Evolutionary conservation across 495 filamentous ascomycete species (phyloP), one percentile per base, ranked within the genome.

Genomic region (Aspergillus homomorphus): DNA sequence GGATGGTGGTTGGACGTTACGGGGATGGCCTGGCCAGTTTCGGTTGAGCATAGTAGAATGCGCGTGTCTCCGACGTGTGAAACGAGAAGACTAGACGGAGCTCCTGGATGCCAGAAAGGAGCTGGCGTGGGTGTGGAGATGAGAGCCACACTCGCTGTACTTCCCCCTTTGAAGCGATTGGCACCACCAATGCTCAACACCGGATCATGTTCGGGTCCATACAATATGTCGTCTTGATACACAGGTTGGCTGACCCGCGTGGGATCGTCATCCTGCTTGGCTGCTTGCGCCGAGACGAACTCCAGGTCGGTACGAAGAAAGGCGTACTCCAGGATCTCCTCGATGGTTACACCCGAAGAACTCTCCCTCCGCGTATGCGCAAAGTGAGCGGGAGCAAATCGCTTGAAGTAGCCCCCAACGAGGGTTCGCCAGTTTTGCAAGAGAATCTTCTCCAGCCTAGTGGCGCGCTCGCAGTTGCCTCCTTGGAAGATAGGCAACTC

Each of bases 51-150:
- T 9, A 98, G 84, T 20, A 98, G 75, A 53, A 96, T 86, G 24
- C 92, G 85, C 0, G 92, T 97, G 69, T 98, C 94, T 57, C 94
- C 94, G 14, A 96, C 90, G 69, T 98, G 94, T 6, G 91, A 88
- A 23, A 89, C 86, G n/a, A 96, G 71, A 22, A 98, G 74, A 10
- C 91, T 93, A 1, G 88, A 89, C 9, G 90, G 86, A 3, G 89
- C 86, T 1, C 84, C 81, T 1, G 94, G 94, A 66, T 98, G 89
- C 94, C 94, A 98, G 73, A 94, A 98, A 1, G 94, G 94, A 1
- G 88, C 86, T 0, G 92, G 87, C 0, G 87, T 96, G 0, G 93
- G 90, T 0, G 94, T 96, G 2, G 90, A 94, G 56, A 98, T 91
- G 56, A 98, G 80, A 1, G 88, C 93, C 19, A 96, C 76, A 42